Conservation (phyloP, 2,329 filamentous ascomycete species). For the Juglanconis sp. region DNA sequence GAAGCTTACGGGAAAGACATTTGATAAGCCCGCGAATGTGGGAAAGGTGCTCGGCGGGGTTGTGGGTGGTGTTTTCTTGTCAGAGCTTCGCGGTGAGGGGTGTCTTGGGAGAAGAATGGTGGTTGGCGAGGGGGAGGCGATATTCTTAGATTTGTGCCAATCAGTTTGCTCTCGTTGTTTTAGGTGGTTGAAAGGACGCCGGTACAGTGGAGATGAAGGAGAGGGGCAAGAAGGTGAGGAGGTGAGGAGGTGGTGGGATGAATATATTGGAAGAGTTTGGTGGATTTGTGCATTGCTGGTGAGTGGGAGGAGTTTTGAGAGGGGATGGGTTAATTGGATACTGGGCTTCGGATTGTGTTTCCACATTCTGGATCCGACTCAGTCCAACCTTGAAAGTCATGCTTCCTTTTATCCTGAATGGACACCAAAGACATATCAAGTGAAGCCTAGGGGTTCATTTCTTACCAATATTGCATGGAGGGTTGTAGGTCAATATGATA, state of each 20-base stretch:
- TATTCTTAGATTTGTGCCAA: conserved; percentile 29
- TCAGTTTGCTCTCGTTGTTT: conserved; percentile 28
- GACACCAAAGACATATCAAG: too few relatives aligned
- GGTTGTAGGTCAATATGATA: too few relatives aligned
- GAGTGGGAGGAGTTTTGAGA: conserved; percentile 38
- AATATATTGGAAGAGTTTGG: conserved; percentile 34
- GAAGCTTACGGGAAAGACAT: conserved; percentile 32
- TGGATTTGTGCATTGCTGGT: conserved; percentile 36
- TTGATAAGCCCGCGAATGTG: conserved; percentile 34
- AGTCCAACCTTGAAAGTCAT: too few relatives aligned
- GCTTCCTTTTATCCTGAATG: too few relatives aligned
- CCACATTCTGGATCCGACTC: too few relatives aligned
- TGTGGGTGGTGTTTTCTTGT: conserved; percentile 35
- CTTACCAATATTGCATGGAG: too few relatives aligned
- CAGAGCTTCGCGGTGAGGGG: conserved; percentile 38
- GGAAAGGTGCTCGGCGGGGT: conserved; percentile 42
- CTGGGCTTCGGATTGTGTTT: conserved; percentile 29
- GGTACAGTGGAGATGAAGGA: conserved; percentile 6
- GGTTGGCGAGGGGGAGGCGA: conserved; percentile 29
- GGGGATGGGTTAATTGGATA: conserved; percentile 36
- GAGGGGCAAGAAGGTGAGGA: neutral
- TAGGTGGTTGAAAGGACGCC: conserved; percentile 24
- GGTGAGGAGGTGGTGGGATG: conserved; percentile 28
- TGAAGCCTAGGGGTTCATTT: too few relatives aligned
- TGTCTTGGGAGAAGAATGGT: conserved; percentile 34